Base-by-base conservation (phyloP, 2,329 filamentous ascomycete genomes). In the Capronia americana region DNA sequence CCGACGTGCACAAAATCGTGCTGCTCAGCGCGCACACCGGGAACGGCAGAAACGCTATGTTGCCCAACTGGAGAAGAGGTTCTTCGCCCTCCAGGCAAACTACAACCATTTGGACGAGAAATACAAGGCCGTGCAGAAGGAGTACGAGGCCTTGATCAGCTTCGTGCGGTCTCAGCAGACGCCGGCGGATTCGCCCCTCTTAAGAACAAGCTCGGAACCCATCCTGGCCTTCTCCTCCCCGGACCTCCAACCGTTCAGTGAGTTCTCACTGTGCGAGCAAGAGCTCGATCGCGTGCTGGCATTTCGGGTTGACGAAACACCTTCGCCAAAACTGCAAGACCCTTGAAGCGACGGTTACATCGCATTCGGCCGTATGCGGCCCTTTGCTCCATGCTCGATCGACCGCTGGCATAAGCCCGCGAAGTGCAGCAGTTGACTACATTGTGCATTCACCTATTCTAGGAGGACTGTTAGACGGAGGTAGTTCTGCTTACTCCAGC, bases 1-100 rank as follows among this genome's bases (percentile, higher is more conserved):
- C 44, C 58, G 58, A 7, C 58, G 58, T 41, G 58, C 58, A 20
- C 58, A 61, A 41, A 61, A 61, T 26, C 44, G 58, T 51, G 46
- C 48, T 8, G 58, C 58, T n/a, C 58, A 61, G n/a, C 58, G 58
- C 4, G 58, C 58, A 17, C 58, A 61, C 24, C 58, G 58, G 1
- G 58, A 51, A n/a, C 58, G 58, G 1, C 58, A 61, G 30, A 61
- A 61, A 61, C 58, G 58, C 7, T 61, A 61, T 12, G 48, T 61
- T 10, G 44, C 58, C 14, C 46, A 61, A 14, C 46, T 61, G 8
- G 58, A 61, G 48, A 61, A 53, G 46, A 53, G 48, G 26, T 61
- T 54, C 34, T 51, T 61, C 32, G 23, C 58, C 30, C 46, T 61
- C 10, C 58, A 61, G 38, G 44, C 58, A 4, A 53, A 41, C 48